These are phyloP conservation scores for Thyridium curvatum DNA, from an alignment of 2,329 filamentous ascomycete genomes.

Conservation along the genomic window DNA sequence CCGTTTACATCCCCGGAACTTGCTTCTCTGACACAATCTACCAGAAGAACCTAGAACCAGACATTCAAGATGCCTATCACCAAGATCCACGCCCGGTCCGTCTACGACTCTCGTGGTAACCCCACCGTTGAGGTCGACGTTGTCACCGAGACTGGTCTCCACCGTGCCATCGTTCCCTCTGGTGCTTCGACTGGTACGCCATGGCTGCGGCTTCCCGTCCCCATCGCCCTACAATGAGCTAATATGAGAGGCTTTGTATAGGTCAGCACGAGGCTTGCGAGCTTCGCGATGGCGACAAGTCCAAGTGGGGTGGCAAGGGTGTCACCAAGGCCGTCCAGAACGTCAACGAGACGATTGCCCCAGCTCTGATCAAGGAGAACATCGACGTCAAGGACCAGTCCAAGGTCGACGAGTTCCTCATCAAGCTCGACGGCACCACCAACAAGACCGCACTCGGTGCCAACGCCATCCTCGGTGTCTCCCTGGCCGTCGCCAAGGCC, in stretches of 20 bases:
- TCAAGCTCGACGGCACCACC: constrained; percentile 73
- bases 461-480: constrained; percentile 84
- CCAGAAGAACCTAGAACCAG: too few species aligned
- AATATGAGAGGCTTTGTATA: constrained; percentile 26
- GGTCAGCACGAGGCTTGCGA: constrained; percentile 88
- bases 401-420: constrained; percentile 78
- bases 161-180: constrained; percentile 95
- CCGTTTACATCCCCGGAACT: too few species aligned
- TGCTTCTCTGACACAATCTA: too few species aligned
- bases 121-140: constrained; percentile 98
- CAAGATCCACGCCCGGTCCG: constrained; percentile 86
- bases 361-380: constrained; percentile 74
- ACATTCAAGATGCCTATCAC: constrained; percentile 72
- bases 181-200: constrained; percentile 84
- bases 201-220: constrained; percentile 1
- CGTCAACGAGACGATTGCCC: constrained; percentile 76
- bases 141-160: constrained; percentile 90
- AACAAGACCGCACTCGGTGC: constrained; percentile 87
- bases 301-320: constrained; percentile 82
- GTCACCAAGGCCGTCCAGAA: constrained; percentile 81
- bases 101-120: constrained; percentile 98
- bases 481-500: constrained; percentile 79
- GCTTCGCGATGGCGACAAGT: constrained; percentile 84
- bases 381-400: constrained; percentile 83
- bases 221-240: neutral